Evolutionary conservation across 2,329 filamentous ascomycete species (phyloP), one percentile per base, ranked within the genome.

Genomic region (Whalleya microplaca): DNA sequence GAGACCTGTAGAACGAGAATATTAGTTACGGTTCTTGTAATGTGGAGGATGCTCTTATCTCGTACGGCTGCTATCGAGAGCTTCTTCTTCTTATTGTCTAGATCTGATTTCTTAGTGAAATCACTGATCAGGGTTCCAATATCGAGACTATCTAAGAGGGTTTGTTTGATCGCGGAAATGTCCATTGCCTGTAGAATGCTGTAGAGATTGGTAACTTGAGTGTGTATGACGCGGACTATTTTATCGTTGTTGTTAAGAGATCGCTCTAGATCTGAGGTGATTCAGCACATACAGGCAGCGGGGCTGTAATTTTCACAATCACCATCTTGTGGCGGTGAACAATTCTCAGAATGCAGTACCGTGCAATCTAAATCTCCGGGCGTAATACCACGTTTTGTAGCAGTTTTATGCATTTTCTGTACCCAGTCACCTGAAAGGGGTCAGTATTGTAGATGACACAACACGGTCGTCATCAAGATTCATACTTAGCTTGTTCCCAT

Each of bases 301-400:
- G 51, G 51, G n/a, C 48, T 43, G 21, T 53, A 53, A 16, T 47
- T 27, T 16, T 53, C 44, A 23, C 50, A 53, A 23, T 53, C 43
- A 9, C 50, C 43, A 32, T 53, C 50, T 12, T 29, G 20, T 12
- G 44, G 32, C 1, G 40, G 45, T 20, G 42, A 37, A 16, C 51
- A 53, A 41, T 48, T 44, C 19, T 48, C 37, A 14, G 44, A 37
- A 45, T 53, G 37, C 21, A 53, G 27, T 16, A 48, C 12, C n/a
- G 51, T 48, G 21, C 51, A 53, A n/a, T 53, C 51, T 12, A 53
- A 10, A 23, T 43, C 27, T 4, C 45, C 44, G 27, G 51, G 51
- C 3, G 51, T 53, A n/a, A 29, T 32, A 8, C 45, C 45, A 18
- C 45, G 41, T 8, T 27, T n/a, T 3, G 51, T 53, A 21, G 51